A percentile compares a stretch with the other conserved stretches of the same genome.
Conservation (phyloP, 805 yeast genomes). For the Candida silvicultrix region DNA sequence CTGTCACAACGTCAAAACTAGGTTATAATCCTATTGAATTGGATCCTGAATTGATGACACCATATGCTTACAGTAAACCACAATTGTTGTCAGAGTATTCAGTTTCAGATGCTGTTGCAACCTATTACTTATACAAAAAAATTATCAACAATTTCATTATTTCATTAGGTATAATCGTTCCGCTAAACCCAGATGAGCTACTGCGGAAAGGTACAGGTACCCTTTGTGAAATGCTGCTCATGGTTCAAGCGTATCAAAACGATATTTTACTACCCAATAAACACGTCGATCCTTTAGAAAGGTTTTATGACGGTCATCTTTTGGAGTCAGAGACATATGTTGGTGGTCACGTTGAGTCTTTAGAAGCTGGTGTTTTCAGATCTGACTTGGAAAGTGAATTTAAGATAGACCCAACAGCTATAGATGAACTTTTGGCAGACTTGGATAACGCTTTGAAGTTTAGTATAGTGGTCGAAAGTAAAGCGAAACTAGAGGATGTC, state of each 20-base stretch:
- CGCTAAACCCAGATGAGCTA: slow-evolving; percentile 94
- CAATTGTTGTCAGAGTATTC: slow-evolving; percentile 92
- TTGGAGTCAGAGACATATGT: slow-evolving; percentile 95
- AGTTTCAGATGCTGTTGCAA: slow-evolving; percentile 98
- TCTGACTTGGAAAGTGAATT: slow-evolving; percentile 78
- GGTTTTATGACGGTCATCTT: slow-evolving; percentile 92
- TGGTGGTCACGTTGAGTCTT: slow-evolving; percentile 97
- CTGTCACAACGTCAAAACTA: slow-evolving; percentile 90
- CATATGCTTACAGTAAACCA: slow-evolving; percentile 92
- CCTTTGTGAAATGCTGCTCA: slow-evolving; percentile 91
- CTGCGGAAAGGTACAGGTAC: slow-evolving; percentile 98
- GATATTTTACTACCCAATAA: slow-evolving; percentile 85
- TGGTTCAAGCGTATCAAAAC: slow-evolving; percentile 89
- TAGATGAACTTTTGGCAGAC: slow-evolving; percentile 72
- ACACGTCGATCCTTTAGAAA: slow-evolving; percentile 87
- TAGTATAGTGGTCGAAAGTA: slow-evolving; percentile 76
- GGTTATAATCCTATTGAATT: slow-evolving; percentile 96
- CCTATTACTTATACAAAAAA: slow-evolving; percentile 91
- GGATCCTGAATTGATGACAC: slow-evolving; percentile 98
- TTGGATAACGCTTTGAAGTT: slow-evolving; percentile 74
- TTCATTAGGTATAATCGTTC: slow-evolving; percentile 92
- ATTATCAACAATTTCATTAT: slow-evolving; percentile 96
- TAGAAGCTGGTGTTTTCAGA: slow-evolving; percentile 97
- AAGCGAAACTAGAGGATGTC: slow-evolving; percentile 67
- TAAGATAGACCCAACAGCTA: slow-evolving; percentile 70